Base-by-base conservation (phyloP, 1,284 basidiomycete species). In the Naganishia albida region DNA sequence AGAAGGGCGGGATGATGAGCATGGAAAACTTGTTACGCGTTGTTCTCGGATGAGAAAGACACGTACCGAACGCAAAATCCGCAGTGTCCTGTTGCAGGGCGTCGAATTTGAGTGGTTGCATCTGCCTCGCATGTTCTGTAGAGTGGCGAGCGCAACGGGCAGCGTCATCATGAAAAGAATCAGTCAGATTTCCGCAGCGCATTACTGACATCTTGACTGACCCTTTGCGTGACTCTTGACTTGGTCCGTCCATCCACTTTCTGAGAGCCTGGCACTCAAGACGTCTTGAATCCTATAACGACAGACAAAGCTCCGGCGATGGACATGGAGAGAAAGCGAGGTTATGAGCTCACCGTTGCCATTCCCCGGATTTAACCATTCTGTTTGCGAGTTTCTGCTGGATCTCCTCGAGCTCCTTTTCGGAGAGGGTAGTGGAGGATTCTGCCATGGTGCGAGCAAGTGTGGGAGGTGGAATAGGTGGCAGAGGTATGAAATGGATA, bases 221-320 rank as follows among this genome's bases (percentile, higher is more conserved):
- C 57, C 57, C 38, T 60, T 60, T 60, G 57, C 57, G 20, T 60
- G 57, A 16, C 57, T 60, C 38, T 60, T 60, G 6, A 60, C 57
- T 26, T 60, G 57, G 18, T 60, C 57, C 38, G 57, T 60, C 57
- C 57, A 60, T 25, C 57, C 57, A 42, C 46, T 49, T 34, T 60
- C 57, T 7, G 57, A 50, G 12, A 60, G 46, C 46, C 25, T 60
- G 13, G 57, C 38, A 18, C 57, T 23, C 39, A 60, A 23, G 1
- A 39, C 23, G 25, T 60, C 57, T 39, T 60, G 57, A 50, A 60
- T 60, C 16, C 57, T 60, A 40, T 0, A 38, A 43, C 20, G 20
- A 49, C 15, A 12, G 56, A 13, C 15, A 7, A 53, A 20, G 13
- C 3, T 23, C 23, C n/a, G 23, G 46, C 6, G 18, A 48, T 23